phyloP scores from a whole-genome alignment of 768 basidiomycete species.

The Agrocybe praecox region DNA sequence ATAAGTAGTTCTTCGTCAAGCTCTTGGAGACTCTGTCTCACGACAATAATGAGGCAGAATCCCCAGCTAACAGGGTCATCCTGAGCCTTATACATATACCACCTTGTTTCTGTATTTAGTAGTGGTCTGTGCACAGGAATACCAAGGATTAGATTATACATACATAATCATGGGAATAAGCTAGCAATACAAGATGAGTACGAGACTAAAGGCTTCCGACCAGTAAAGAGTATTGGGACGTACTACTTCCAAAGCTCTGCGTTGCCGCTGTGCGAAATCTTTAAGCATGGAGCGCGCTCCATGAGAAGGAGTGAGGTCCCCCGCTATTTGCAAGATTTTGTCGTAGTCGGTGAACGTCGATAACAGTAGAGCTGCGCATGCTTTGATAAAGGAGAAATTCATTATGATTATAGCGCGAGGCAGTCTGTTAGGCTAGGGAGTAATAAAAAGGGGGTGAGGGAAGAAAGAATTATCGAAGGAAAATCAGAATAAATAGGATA shows the following conservation, averaged over 20 bases:
- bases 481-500: slow-evolving; percentile 4
- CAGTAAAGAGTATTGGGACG: not conserved
- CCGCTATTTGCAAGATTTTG: not conserved
- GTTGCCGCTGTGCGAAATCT: not conserved
- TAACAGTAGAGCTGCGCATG: not conserved
- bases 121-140: not conserved
- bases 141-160: not conserved
- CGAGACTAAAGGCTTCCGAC: not conserved
- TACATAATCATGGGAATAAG: slow-evolving; percentile 7
- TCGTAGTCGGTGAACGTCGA: slow-evolving; percentile 9
- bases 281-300: not conserved
- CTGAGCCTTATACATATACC: slow-evolving; percentile 4
- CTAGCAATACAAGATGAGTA: not conserved
- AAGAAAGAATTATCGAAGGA: not conserved
- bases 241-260: slow-evolving; percentile 4
- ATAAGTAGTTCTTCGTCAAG: not conserved
- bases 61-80: slow-evolving; percentile 6
- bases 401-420: not conserved
- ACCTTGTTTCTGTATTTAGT: not conserved
- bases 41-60: slow-evolving; percentile 5
- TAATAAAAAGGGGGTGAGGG: not conserved
- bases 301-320: not conserved
- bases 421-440: not conserved
- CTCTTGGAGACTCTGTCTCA: not conserved
- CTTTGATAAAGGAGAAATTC: not conserved